Evolutionary conservation across 2,329 filamentous ascomycete species (phyloP).

Genomic region (Parascedosporium putredinis): DNA sequence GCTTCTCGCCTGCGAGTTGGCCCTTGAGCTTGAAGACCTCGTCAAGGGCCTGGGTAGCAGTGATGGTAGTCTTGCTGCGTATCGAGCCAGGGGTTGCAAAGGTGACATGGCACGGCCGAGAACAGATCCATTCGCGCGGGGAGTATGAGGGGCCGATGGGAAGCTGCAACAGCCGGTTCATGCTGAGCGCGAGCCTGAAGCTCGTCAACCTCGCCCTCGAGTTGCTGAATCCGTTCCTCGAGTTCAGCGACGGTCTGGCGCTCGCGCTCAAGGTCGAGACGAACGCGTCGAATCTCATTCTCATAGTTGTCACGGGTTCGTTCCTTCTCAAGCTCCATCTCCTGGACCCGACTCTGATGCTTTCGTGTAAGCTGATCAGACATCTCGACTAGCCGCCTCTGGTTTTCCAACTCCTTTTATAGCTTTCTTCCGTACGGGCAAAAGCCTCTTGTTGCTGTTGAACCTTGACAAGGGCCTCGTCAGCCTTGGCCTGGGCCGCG

Average conservation of each 20-base stretch:
- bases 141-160: conserved; percentile 48
- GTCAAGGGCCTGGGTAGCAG: conserved; percentile 52
- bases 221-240: conserved; percentile 37
- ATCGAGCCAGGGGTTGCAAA: conserved; percentile 49
- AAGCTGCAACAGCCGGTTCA: conserved; percentile 21
- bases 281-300: conserved; percentile 44
- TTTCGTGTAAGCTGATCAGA: conserved; percentile 67
- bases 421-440: conserved; percentile 72
- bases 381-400: conserved; percentile 70
- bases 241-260: conserved; percentile 34
- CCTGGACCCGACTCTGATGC: conserved; percentile 58
- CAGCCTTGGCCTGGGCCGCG: conserved; percentile 75
- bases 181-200: conserved; percentile 39
- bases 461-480: conserved; percentile 70
- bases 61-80: conserved; percentile 44
- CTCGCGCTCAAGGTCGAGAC: conserved; percentile 46
- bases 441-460: conserved; percentile 79
- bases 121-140: conserved; percentile 46
- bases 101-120: conserved; percentile 46
- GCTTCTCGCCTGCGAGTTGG: conserved; percentile 62
- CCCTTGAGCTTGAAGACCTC: conserved; percentile 59
- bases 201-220: conserved; percentile 44
- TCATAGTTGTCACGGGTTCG: conserved; percentile 54
- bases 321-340: conserved; percentile 55
- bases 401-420: conserved; percentile 78